These are phyloP conservation scores for Trichoderma oligosporum DNA, from an alignment of 2,329 filamentous ascomycete genomes.

Conservation along the genomic window DNA sequence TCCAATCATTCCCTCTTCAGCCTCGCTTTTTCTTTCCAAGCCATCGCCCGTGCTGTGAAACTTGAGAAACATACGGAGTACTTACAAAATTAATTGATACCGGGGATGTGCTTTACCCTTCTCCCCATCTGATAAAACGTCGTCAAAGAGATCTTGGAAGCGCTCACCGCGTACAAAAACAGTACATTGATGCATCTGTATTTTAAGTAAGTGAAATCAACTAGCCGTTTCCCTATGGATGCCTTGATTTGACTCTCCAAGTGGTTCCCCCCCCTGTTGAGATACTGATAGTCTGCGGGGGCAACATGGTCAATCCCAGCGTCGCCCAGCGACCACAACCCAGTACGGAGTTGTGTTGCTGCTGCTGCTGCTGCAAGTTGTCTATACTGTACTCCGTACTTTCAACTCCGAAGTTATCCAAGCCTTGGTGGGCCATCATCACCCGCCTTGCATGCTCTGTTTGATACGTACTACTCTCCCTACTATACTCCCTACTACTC, in stretches of 20 bases:
- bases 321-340: not conserved
- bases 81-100: not conserved
- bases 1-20: conserved; percentile 2
- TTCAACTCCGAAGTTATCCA: not conserved
- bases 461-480: not conserved
- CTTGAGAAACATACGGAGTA: too few species aligned
- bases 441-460: not conserved
- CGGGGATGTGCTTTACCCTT: not conserved
- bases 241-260: conserved; percentile 17
- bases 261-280: not conserved
- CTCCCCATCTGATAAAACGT: not conserved
- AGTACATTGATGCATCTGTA: not conserved
- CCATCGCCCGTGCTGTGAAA: conserved; percentile 10
- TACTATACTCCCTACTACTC: not conserved
- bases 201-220: not conserved
- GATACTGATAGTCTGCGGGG: not conserved
- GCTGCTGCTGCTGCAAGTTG: not conserved
- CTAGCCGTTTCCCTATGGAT: conserved; percentile 3
- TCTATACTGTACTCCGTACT: not conserved
- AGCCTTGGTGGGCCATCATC: not conserved
- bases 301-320: conserved; percentile 2
- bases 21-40: not conserved
- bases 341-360: not conserved
- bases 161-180: too few species aligned
- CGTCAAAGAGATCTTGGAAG: too few species aligned